Percentiles rank a stretch among this genome's conserved stretches.
phyloP scores from a whole-genome alignment of 805 yeast genomes.

The Saccharomycopsis schoenii region DNA sequence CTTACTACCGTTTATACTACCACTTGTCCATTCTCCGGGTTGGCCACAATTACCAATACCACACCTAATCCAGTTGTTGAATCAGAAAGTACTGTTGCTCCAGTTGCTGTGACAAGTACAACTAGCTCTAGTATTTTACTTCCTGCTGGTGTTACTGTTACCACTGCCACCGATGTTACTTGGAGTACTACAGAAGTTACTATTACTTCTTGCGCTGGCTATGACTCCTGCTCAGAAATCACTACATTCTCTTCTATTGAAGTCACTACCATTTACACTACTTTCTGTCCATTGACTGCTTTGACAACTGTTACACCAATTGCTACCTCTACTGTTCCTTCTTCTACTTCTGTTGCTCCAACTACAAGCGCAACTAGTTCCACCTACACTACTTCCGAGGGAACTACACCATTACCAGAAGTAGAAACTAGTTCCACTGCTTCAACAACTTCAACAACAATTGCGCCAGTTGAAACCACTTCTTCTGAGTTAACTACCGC shows the following conservation, averaged over 20 bases:
- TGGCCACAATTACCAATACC: neutral
- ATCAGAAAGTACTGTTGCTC: conserved; percentile 1
- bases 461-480: neutral
- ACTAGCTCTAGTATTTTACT: neutral
- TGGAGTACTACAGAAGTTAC: conserved; percentile 10
- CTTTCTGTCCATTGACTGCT: conserved; percentile 14
- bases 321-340: neutral
- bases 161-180: conserved; percentile 6
- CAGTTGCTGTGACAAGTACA: neutral
- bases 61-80: neutral
- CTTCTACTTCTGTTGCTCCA: conserved; percentile 7
- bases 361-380: neutral
- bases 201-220: conserved; percentile 15
- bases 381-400: conserved; percentile 2
- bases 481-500: neutral
- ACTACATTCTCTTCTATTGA: conserved; percentile 4
- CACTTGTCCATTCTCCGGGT: conserved; percentile 4
- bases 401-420: neutral
- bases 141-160: conserved; percentile 5
- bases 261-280: conserved; percentile 12
- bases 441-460: conserved; percentile 6
- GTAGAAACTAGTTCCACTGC: conserved; percentile 1
- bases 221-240: conserved; percentile 4
- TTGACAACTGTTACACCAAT: conserved; percentile 2
- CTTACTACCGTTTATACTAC: conserved; percentile 1